Conservation (phyloP, 106 monocot species). For the Ottelia alismoides region DNA sequence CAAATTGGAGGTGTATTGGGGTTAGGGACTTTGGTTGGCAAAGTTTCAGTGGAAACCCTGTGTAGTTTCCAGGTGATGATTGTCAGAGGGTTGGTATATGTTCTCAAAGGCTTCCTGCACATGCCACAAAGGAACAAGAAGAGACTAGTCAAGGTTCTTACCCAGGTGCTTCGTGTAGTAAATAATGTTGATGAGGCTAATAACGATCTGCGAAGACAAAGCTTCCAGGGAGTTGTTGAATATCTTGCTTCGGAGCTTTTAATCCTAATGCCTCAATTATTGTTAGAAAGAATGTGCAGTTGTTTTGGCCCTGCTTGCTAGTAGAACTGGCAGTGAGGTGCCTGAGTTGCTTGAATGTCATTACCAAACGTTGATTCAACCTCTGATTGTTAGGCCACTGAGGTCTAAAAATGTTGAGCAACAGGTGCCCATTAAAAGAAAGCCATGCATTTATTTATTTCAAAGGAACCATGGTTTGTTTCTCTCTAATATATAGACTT, state of each 20-base stretch:
- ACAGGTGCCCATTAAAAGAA: conserved; percentile 40
- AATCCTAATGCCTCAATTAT: conserved; percentile 90
- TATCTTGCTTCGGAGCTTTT: conserved; percentile 82
- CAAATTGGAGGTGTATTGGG: conserved; percentile 98
- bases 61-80: conserved; percentile 81
- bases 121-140: conserved; percentile 96
- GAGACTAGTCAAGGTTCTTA: conserved; percentile 96
- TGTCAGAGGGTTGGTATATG: conserved; percentile 78
- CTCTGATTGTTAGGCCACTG: conserved; percentile 76
- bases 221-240: conserved; percentile 96
- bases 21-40: conserved; percentile 87
- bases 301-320: conserved; percentile 84
- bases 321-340: conserved; percentile 94
- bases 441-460: not conserved
- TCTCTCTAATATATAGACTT: too few relatives aligned
- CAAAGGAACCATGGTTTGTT: too few relatives aligned
- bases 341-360: conserved; percentile 90
- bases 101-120: conserved; percentile 85
- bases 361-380: conserved; percentile 82
- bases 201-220: conserved; percentile 79
- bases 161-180: conserved; percentile 88
- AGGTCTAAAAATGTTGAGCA: conserved; percentile 89
- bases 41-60: conserved; percentile 88
- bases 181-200: conserved; percentile 96
- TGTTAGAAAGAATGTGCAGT: conserved; percentile 90